phyloP scores from a whole-genome alignment of 768 basidiomycete genomes.

The Exidia glandulosa region DNA sequence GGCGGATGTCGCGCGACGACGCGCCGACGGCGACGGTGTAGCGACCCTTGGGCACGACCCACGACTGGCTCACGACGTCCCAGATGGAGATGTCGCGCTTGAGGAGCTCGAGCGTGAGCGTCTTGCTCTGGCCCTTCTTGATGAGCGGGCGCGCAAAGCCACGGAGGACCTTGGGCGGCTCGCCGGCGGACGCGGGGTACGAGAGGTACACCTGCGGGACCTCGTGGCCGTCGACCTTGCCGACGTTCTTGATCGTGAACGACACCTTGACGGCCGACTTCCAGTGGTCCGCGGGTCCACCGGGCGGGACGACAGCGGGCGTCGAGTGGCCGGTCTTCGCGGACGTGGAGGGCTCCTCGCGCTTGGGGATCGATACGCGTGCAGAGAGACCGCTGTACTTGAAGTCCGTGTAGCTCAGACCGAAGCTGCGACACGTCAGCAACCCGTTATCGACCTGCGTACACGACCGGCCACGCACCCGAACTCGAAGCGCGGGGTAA shows the following conservation, averaged over 20 bases:
- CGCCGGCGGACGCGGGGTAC: slow-evolving; percentile 48
- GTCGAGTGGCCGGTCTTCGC: slow-evolving; percentile 10
- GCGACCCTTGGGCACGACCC: slow-evolving; percentile 55
- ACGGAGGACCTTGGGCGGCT: slow-evolving; percentile 61
- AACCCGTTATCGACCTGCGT: neutral
- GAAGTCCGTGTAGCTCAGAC: slow-evolving; percentile 78
- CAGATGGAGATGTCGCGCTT: slow-evolving; percentile 65
- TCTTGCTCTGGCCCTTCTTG: slow-evolving; percentile 32
- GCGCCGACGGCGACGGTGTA: slow-evolving; percentile 51
- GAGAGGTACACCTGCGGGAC: slow-evolving; percentile 70
- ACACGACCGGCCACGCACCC: slow-evolving; percentile 24
- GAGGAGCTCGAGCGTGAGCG: slow-evolving; percentile 47
- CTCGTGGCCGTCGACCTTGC: slow-evolving; percentile 50
- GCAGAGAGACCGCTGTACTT: slow-evolving; percentile 51
- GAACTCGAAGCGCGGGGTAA: slow-evolving; percentile 47
- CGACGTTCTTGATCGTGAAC: slow-evolving; percentile 59
- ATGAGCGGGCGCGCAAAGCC: slow-evolving; percentile 57
- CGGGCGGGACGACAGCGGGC: neutral
- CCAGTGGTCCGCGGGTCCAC: slow-evolving; percentile 42
- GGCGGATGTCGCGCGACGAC: slow-evolving; percentile 9
- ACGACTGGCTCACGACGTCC: slow-evolving; percentile 65
- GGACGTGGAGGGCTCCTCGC: slow-evolving; percentile 23
- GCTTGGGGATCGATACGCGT: slow-evolving; percentile 5
- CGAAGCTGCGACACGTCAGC: slow-evolving; percentile 31
- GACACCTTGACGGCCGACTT: slow-evolving; percentile 48